phyloP scores from a whole-genome alignment of 2,329 filamentous ascomycete genomes.

The Aspergillus glaucus region DNA sequence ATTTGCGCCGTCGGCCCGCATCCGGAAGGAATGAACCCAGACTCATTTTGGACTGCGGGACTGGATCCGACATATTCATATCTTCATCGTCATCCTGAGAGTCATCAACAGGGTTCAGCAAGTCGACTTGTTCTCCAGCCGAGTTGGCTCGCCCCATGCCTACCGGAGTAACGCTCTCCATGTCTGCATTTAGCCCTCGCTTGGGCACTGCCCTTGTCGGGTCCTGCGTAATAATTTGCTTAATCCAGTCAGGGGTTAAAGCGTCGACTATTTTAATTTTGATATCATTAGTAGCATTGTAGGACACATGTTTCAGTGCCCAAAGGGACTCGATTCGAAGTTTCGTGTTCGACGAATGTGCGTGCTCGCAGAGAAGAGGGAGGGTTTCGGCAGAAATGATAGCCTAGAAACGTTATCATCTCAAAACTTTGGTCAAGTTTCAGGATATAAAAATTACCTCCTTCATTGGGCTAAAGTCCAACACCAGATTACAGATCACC shows the following conservation, averaged over 20 bases:
- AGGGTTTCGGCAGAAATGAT: constrained; percentile 70
- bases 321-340: constrained; percentile 81
- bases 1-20: constrained; percentile 35
- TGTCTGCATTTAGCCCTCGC: constrained; percentile 26
- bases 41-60: constrained; percentile 37
- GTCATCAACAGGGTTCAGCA: constrained; percentile 48
- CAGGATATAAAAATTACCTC: constrained; percentile 52
- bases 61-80: constrained; percentile 28
- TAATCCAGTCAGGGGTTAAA: constrained; percentile 71
- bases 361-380: constrained; percentile 72
- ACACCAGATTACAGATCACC: constrained; percentile 74
- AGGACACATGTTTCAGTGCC: constrained; percentile 86
- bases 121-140: constrained; percentile 54
- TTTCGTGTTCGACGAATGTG: constrained; percentile 71
- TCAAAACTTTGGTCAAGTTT: too few relatives aligned
- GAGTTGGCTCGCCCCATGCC: constrained; percentile 54
- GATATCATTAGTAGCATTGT: constrained; percentile 61
- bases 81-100: constrained; percentile 24
- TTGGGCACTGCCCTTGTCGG: constrained; percentile 25
- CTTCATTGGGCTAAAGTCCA: constrained; percentile 87
- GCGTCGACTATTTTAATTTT: constrained; percentile 74
- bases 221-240: constrained; percentile 65
- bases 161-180: constrained; percentile 27
- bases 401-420: constrained; percentile 42
- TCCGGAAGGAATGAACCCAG: constrained; percentile 33